phyloP scores from a whole-genome alignment of 495 filamentous ascomycete species.

The Tuber microsphaerosporum region DNA sequence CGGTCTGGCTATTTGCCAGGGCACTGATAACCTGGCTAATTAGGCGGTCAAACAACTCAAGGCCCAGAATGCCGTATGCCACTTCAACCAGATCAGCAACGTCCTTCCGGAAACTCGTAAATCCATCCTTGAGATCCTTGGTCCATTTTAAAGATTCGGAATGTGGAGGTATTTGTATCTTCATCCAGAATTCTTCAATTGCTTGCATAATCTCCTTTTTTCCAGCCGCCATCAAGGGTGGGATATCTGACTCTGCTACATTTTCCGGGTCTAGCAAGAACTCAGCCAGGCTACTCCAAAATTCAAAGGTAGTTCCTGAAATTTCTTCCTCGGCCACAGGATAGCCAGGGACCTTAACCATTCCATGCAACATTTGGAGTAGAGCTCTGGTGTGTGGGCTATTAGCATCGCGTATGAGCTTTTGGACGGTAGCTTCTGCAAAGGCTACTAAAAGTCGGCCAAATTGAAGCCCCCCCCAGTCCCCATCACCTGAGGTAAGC shows the following conservation, averaged over 20 bases:
- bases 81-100: constrained; percentile 72
- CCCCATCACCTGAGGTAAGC: constrained; percentile 56
- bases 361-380: constrained; percentile 51
- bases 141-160: constrained; percentile 54
- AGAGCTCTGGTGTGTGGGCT: constrained; percentile 42
- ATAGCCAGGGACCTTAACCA: constrained; percentile 65
- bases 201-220: constrained; percentile 49
- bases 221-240: constrained; percentile 45
- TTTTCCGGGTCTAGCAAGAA: constrained; percentile 45
- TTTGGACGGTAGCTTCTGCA: constrained; percentile 53
- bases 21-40: constrained; percentile 56
- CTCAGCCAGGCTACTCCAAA: constrained; percentile 70
- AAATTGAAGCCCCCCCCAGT: constrained; percentile 58
- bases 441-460: constrained; percentile 65
- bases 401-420: constrained; percentile 44
- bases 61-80: constrained; percentile 63
- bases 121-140: constrained; percentile 61
- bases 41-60: constrained; percentile 62
- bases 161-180: constrained; percentile 55
- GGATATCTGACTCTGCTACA: constrained; percentile 31
- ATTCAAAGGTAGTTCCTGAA: constrained; percentile 69
- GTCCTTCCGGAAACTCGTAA: constrained; percentile 71
- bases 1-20: constrained; percentile 46
- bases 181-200: constrained; percentile 55
- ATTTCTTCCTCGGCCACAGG: constrained; percentile 70